A percentile compares a stretch with the other conserved stretches of the same genome.
Conservation (phyloP, 2,329 filamentous ascomycete genomes). For the Fusarium sterilihyphosum region DNA sequence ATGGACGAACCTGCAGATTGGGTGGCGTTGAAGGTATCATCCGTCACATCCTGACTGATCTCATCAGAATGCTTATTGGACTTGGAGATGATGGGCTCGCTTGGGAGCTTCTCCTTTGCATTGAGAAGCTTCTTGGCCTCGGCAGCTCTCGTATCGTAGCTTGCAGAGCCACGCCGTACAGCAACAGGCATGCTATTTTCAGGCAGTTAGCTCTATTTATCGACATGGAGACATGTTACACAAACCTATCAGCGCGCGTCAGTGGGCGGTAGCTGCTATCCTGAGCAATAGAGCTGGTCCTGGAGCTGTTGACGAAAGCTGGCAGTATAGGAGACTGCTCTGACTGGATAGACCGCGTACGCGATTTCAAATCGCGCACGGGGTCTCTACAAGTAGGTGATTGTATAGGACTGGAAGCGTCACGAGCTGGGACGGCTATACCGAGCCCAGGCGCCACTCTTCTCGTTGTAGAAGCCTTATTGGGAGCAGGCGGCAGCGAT, state of each 20-base stretch:
- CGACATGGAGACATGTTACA: constrained; percentile 12
- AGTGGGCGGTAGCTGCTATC: constrained; percentile 27
- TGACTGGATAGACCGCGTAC: constrained; percentile 34
- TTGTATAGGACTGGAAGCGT: constrained; percentile 17
- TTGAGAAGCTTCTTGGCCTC: constrained; percentile 29
- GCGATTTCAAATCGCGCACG: constrained; percentile 28
- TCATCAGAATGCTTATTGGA: constrained; percentile 24
- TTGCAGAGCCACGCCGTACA: constrained; percentile 22
- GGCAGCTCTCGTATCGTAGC: constrained; percentile 30
- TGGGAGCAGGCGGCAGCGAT: constrained; percentile 35
- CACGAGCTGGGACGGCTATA: constrained; percentile 30
- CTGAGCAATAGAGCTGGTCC: constrained; percentile 24
- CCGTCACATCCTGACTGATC: constrained; percentile 33
- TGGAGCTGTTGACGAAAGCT: constrained; percentile 24
- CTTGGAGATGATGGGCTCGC: constrained; percentile 23
- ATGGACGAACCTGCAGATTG: constrained; percentile 33
- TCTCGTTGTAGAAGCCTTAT: constrained; percentile 26
- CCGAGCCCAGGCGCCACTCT: constrained; percentile 24
- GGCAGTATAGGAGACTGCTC: constrained; percentile 28
- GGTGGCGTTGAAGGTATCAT: constrained; percentile 34
- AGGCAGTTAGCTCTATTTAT: constrained; percentile 33
- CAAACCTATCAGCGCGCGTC: constrained; percentile 39
- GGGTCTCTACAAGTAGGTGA: constrained; percentile 26
- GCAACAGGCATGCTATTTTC: constrained; percentile 29
- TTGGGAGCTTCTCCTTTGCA: constrained; percentile 23